Percentiles rank a stretch among this genome's conserved stretches.
Conservation (phyloP, 2,329 filamentous ascomycete genomes). For the Penicillium vulpinum region DNA sequence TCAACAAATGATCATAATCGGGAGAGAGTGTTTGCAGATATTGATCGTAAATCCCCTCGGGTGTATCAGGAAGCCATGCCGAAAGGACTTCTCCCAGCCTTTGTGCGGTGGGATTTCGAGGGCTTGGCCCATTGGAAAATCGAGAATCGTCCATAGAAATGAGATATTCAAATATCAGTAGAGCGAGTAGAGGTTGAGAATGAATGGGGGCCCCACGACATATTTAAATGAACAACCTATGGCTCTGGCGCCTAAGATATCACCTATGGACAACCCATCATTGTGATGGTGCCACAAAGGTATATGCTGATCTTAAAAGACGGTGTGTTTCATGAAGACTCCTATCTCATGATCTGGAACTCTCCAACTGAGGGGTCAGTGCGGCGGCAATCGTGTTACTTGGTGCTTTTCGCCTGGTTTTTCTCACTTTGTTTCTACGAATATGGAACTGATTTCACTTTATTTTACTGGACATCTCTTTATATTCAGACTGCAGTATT, state of each 20-base stretch:
- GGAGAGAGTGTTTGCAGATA: background rate
- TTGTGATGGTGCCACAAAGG: background rate
- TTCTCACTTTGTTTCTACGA: background rate
- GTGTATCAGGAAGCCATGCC: background rate
- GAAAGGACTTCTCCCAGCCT: background rate
- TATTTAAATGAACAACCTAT: background rate
- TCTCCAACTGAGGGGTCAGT: background rate
- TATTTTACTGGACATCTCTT: no score
- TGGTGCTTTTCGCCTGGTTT: background rate
- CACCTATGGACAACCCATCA: background rate
- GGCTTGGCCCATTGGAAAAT: background rate
- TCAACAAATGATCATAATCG: background rate
- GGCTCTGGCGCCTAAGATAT: background rate
- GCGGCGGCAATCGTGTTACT: background rate
- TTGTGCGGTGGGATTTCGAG: background rate
- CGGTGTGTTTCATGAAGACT: background rate
- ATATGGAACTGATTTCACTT: no score
- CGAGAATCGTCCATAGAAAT: background rate
- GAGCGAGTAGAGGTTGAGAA: background rate
- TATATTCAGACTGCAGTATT: no score
- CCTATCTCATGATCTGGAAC: background rate
- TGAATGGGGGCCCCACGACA: background rate
- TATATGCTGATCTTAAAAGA: background rate
- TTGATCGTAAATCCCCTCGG: background rate
- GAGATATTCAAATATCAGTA: background rate